Evolutionary conservation across 208 protist genomes (phyloP).

Genomic region (Leishmania tropica): DNA sequence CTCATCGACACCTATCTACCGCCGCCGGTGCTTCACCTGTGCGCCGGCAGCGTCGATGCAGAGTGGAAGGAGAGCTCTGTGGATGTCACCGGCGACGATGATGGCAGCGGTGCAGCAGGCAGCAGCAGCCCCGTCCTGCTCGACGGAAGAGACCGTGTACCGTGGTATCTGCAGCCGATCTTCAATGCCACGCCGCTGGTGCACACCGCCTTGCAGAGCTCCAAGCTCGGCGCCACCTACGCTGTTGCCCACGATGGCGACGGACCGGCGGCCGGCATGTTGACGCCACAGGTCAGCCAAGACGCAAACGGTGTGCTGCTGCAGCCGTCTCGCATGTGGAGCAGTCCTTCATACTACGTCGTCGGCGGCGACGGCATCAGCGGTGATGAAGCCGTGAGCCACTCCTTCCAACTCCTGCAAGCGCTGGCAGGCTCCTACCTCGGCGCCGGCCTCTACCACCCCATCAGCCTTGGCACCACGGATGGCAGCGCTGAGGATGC

Average conservation of each 20-base stretch:
- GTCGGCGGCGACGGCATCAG: conserved; percentile 25
- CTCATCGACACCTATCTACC: conserved; percentile 66
- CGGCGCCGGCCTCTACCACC: conserved; percentile 17
- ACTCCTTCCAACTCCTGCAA: conserved; percentile 30
- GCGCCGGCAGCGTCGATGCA: conserved; percentile 8
- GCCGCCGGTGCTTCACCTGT: conserved; percentile 34
- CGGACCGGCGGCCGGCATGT: conserved; percentile 8
- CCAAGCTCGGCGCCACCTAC: conserved; percentile 26
- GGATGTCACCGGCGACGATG: conserved; percentile 1
- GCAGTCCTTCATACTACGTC: conserved; percentile 30
- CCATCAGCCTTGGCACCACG: not conserved
- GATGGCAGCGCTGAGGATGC: not conserved
- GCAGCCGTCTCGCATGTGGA: conserved; percentile 35
- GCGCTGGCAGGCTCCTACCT: conserved; percentile 27
- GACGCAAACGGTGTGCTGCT: conserved; percentile 34
- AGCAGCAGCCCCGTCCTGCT: not conserved
- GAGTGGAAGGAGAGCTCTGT: not conserved
- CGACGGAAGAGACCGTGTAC: conserved; percentile 24
- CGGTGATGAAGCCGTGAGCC: conserved; percentile 17
- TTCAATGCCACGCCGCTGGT: conserved; percentile 22
- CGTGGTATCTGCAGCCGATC: conserved; percentile 32
- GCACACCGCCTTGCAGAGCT: conserved; percentile 22
- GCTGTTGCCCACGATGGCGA: conserved; percentile 23
- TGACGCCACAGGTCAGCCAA: conserved; percentile 15
- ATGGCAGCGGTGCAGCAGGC: not conserved